Conservation (phyloP, 2,329 filamentous ascomycete species). For the Arthrinium phaeospermum region DNA sequence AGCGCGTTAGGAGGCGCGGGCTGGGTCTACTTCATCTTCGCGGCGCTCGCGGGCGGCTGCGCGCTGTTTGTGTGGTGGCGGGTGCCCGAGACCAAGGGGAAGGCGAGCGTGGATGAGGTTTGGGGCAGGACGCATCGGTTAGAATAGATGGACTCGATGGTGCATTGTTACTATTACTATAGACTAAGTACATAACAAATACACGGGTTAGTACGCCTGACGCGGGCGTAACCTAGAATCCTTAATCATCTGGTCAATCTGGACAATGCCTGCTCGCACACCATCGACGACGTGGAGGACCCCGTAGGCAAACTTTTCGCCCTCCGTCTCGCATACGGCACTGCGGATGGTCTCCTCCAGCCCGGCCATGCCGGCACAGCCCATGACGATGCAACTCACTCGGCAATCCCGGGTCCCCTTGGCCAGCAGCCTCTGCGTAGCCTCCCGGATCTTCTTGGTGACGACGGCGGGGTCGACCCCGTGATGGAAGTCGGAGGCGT, state of each 20-base stretch:
- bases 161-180: background rate
- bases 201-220: background rate
- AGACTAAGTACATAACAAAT: background rate
- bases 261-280: constrained; percentile 70
- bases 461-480: constrained; percentile 67
- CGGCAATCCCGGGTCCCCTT: constrained; percentile 38
- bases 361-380: constrained; percentile 90
- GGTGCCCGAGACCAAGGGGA: constrained; percentile 90
- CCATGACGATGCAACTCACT: constrained; percentile 77
- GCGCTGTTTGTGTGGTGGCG: constrained; percentile 73
- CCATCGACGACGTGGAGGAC: constrained; percentile 78
- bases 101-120: constrained; percentile 84
- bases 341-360: constrained; percentile 77
- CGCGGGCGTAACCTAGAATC: constrained; percentile 41
- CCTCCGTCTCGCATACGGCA: constrained; percentile 69
- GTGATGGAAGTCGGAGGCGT: constrained; percentile 79
- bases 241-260: constrained; percentile 61
- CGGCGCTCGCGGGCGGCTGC: constrained; percentile 71
- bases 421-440: constrained; percentile 69
- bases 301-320: constrained; percentile 59
- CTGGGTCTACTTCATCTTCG: constrained; percentile 92
- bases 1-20: constrained; percentile 69
- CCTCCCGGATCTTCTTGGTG: constrained; percentile 67
- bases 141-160: constrained; percentile 44
- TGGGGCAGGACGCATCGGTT: constrained; percentile 73